Conservation (phyloP, 176 grass and related monocot genomes). For the Luzula sylvatica region DNA sequence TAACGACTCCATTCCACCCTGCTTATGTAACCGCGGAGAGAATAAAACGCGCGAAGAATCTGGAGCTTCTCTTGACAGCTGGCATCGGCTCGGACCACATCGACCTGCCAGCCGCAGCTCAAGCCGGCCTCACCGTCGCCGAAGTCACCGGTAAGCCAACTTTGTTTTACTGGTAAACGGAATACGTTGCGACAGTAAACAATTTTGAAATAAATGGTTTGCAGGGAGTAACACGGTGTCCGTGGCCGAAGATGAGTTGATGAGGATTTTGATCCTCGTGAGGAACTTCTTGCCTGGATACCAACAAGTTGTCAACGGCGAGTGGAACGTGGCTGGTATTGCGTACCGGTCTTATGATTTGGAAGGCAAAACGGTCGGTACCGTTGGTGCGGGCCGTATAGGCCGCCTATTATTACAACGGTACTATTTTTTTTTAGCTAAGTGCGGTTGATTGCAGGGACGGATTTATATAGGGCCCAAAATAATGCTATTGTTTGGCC, state of each 20-base stretch:
- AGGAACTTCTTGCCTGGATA: conserved; percentile 89
- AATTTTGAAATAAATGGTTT: too few species aligned
- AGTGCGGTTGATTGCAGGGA: neutral
- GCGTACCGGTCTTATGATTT: conserved; percentile 85
- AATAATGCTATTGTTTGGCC: too few species aligned
- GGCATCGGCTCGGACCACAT: conserved; percentile 91
- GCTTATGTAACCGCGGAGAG: conserved; percentile 83
- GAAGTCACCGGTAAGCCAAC: conserved; percentile 45
- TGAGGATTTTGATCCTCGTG: conserved; percentile 66
- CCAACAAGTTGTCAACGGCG: conserved; percentile 63
- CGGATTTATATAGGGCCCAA: neutral
- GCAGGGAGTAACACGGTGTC: conserved; percentile 74
- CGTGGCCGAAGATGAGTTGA: conserved; percentile 84
- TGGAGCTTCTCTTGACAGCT: conserved; percentile 79
- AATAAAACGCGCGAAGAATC: conserved; percentile 84
- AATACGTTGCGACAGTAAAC: too few species aligned
- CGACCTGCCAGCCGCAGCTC: conserved; percentile 64
- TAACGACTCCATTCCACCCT: conserved; percentile 93
- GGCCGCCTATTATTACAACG: conserved; percentile 40
- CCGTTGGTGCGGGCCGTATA: conserved; percentile 75
- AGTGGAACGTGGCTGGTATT: conserved; percentile 88
- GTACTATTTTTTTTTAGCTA: neutral
- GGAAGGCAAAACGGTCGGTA: conserved; percentile 77
- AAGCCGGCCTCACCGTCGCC: conserved; percentile 71
- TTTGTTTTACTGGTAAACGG: neutral